These are phyloP conservation scores for Backusella mclennaniae DNA, from an alignment of 192 early-diverging fungal species.

Conservation along the genomic window DNA sequence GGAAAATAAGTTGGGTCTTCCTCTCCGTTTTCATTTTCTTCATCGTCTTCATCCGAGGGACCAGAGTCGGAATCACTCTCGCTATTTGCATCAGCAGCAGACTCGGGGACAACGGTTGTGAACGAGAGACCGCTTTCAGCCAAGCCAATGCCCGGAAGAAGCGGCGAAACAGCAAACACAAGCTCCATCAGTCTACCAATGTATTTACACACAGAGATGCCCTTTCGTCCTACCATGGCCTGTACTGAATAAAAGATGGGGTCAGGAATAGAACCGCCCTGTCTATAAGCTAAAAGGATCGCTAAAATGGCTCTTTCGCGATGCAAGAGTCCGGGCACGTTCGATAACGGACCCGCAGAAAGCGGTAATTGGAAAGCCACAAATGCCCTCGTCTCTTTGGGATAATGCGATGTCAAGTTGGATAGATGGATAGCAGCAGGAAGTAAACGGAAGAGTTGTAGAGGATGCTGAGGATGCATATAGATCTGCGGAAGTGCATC, in stretches of 20 bases:
- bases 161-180: conserved; percentile 30
- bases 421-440: conserved; percentile 41
- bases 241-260: conserved; percentile 45
- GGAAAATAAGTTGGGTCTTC: background rate
- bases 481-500: conserved; percentile 29
- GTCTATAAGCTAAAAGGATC: conserved; percentile 43
- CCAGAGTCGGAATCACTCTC: background rate
- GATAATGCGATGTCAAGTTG: conserved; percentile 22
- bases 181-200: conserved; percentile 43
- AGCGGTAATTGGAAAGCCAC: conserved; percentile 49
- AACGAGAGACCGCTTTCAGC: conserved; percentile 15
- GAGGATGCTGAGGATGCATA: conserved; percentile 21
- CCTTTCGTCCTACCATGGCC: conserved; percentile 39
- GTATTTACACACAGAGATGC: conserved; percentile 40
- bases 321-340: conserved; percentile 51
- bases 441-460: conserved; percentile 38
- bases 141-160: conserved; percentile 23
- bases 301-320: conserved; percentile 48
- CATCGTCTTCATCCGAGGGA: background rate
- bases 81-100: background rate
- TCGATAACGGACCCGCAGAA: conserved; percentile 47
- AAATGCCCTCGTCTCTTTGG: conserved; percentile 52
- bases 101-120: background rate
- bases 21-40: background rate
- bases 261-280: conserved; percentile 47